Evolutionary conservation across 177 flowering plant species (phyloP).

Genomic region (Tripterygium wilfordii): DNA sequence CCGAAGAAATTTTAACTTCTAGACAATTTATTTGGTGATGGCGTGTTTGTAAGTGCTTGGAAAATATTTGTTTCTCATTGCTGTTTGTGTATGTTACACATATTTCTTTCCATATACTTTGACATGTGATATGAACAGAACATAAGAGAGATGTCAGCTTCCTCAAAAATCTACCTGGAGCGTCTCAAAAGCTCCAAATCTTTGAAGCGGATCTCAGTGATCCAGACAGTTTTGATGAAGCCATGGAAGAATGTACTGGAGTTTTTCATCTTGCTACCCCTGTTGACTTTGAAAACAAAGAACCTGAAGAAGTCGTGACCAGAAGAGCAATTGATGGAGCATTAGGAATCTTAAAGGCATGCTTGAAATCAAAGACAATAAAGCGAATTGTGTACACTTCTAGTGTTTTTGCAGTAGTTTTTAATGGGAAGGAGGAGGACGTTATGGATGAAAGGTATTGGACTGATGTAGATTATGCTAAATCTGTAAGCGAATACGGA

Average conservation of each 20-base stretch:
- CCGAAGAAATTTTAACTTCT: too few relatives aligned
- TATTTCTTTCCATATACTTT: too few relatives aligned
- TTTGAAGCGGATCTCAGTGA: constrained; percentile 28
- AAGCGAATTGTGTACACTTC: constrained; percentile 45
- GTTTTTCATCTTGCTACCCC: constrained; percentile 47
- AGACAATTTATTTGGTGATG: too few relatives aligned
- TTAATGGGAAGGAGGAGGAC: neutral
- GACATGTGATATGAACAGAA: constrained; percentile 1
- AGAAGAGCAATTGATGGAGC: constrained; percentile 8
- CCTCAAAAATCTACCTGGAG: constrained; percentile 36
- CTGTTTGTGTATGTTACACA: too few relatives aligned
- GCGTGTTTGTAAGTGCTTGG: too few relatives aligned
- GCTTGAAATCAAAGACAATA: constrained; percentile 36
- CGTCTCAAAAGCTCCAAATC: constrained; percentile 32
- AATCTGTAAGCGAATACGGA: neutral
- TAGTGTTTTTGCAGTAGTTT: constrained; percentile 15
- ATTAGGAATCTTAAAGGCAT: constrained; percentile 31
- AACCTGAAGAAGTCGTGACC: constrained; percentile 12
- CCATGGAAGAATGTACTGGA: constrained; percentile 32
- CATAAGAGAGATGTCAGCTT: constrained; percentile 27
- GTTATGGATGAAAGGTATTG: constrained; percentile 8
- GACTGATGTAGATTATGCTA: constrained; percentile 5
- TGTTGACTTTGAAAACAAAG: constrained; percentile 15
- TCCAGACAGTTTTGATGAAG: constrained; percentile 17
- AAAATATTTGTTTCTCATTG: too few relatives aligned